Evolutionary conservation across 345 rosid species (phyloP).

Genomic region (Lenwebbia sp.): DNA sequence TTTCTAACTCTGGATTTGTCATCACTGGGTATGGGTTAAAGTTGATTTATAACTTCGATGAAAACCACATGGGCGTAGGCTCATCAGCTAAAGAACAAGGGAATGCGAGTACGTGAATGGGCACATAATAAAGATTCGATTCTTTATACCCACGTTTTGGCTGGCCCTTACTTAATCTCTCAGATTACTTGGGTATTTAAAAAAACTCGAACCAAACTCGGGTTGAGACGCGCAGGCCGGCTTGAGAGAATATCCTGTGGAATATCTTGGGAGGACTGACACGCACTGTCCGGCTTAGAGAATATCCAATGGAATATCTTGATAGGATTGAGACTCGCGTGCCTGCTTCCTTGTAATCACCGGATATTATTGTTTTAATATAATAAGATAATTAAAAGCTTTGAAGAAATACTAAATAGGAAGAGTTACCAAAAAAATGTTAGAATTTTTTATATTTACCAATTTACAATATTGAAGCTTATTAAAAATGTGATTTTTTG

Average conservation of each 20-base stretch:
- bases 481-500: too few species aligned
- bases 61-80: not conserved
- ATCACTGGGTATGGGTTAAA: not conserved
- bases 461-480: too few species aligned
- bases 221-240: accelerated
- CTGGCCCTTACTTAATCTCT: not conserved
- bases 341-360: not conserved
- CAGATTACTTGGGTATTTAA: not conserved
- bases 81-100: not conserved
- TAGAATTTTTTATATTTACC: too few species aligned
- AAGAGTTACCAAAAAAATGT: too few species aligned
- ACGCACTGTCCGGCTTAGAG: not conserved
- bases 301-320: not conserved
- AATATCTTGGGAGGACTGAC: not conserved
- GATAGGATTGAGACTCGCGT: not conserved
- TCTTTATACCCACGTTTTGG: not conserved
- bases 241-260: not conserved
- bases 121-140: not conserved
- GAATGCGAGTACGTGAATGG: not conserved
- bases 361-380: too few species aligned
- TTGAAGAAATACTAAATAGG: too few species aligned
- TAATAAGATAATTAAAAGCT: too few species aligned
- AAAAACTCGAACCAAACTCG: not conserved
- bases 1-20: not conserved
- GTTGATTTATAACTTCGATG: not conserved